Base-by-base conservation (phyloP, 495 filamentous ascomycete genomes). In the Geoglossum glabrum region DNA sequence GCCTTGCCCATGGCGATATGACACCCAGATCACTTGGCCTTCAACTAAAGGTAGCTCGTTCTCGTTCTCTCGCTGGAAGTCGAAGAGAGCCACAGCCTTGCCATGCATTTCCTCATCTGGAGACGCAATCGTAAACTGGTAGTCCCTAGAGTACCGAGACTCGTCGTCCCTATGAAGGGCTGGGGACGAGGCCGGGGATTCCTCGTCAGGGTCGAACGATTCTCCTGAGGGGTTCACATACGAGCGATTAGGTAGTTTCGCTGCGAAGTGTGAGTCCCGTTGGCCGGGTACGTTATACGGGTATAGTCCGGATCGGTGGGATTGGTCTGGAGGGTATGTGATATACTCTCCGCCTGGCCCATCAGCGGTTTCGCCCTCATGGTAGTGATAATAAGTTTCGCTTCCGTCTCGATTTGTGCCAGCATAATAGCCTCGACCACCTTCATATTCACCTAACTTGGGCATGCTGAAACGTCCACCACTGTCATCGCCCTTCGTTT, bases 91-190 rank as follows among this genome's bases (percentile, higher is more conserved):
- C 25, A 98, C 87, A 36, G 90, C 90, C 65, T 94, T 94, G 45
- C 90, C 90, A 66, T 95, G 87, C 86, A 95, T 94, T 67, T 95
- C 90, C 69, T 97, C 90, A 64, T 95, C 90, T 8, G 90, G 88
- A 26, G 86, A 93, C 23, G 87, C 89, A 60, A 97, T 94, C 5
- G 87, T 90, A 64, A 97, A 95, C 63, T 92, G 85, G 68, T 95
- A 95, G 64, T 94, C 86, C 55, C 83, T 79, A 28, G 86, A 88
- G 64, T 86, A 93, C 61, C 87, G 75, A 34, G 84, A 84, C 57
- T 81, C 74, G 59, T 78, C 78, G 49, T 71, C 71, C 36, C 69
- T 70, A 46, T 64, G 70, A 58, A 71, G 68, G 60, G 72, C 65
- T 6, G 77, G 72, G 47, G 76, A 76, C 23, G 56, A 26, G 19